phyloP scores from a whole-genome alignment of 2,329 filamentous ascomycete species.

The Westerdykella sp. region DNA sequence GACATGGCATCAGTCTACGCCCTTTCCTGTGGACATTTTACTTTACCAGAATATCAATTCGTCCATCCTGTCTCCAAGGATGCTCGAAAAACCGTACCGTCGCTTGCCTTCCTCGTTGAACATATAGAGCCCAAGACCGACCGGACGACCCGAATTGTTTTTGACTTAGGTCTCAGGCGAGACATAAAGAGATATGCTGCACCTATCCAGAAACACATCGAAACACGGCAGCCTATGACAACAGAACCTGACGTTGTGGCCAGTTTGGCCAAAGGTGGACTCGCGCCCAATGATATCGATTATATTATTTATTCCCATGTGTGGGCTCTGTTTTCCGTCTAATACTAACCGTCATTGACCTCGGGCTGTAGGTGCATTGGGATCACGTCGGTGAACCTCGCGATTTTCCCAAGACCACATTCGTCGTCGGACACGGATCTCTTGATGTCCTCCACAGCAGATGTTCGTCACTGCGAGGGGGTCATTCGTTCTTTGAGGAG shows the following conservation, averaged over 20 bases:
- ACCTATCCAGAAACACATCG: constrained; percentile 44
- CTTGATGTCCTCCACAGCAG: constrained; percentile 18
- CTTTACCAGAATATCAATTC: constrained; percentile 46
- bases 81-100: constrained; percentile 47
- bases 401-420: constrained; percentile 34
- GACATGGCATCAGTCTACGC: constrained; percentile 33
- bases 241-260: constrained; percentile 38
- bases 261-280: constrained; percentile 32
- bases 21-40: constrained; percentile 37
- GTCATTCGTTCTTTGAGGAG: constrained; percentile 39
- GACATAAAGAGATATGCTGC: constrained; percentile 42
- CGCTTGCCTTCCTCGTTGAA: constrained; percentile 50
- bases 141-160: constrained; percentile 41
- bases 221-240: constrained; percentile 40
- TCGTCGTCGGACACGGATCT: constrained; percentile 36
- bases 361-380: constrained; percentile 33
- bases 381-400: constrained; percentile 40
- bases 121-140: constrained; percentile 38
- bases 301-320: constrained; percentile 40
- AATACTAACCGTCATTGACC: neutral
- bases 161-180: constrained; percentile 50
- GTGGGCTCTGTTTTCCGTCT: constrained; percentile 6
- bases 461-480: constrained; percentile 17
- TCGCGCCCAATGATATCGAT: constrained; percentile 37
- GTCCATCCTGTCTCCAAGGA: constrained; percentile 41